A percentile compares a stretch with the other conserved stretches of the same genome.
These are phyloP conservation scores for Populus trichocarpa DNA, from an alignment of 441 rosid genomes.

Conservation along the genomic window DNA sequence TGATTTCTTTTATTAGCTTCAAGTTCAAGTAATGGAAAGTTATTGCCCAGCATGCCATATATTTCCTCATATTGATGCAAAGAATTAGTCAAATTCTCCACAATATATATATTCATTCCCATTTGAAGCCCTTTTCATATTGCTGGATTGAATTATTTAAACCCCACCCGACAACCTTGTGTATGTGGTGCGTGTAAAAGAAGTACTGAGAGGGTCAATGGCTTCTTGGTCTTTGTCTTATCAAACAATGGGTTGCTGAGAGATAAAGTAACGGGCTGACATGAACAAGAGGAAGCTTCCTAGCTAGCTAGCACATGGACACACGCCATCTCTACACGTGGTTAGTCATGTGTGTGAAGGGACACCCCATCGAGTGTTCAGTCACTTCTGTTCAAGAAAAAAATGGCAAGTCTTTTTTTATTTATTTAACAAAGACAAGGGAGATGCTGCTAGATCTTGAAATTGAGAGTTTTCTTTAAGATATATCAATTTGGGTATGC, in stretches of 20 bases:
- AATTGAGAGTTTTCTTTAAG: neutral
- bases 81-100: too few relatives aligned
- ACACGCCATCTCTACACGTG: neutral
- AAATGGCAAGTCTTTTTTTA: neutral
- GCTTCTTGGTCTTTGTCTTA: too few relatives aligned
- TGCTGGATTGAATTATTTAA: too few relatives aligned
- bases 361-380: neutral
- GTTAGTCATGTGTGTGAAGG: neutral
- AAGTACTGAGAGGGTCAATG: neutral
- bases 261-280: conserved; percentile 1
- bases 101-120: neutral
- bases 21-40: too few relatives aligned
- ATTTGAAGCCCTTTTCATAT: neutral
- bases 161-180: neutral
- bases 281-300: conserved; percentile 19
- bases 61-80: too few relatives aligned
- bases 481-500: neutral
- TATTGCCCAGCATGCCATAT: too few relatives aligned
- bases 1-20: too few relatives aligned
- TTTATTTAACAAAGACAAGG: too few relatives aligned
- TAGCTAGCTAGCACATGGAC: conserved; percentile 11
- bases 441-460: neutral
- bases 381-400: neutral
- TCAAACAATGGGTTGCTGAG: neutral
- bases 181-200: neutral